Evolutionary conservation across 208 protist genomes (phyloP), one percentile per base, ranked within the genome.

Genomic region (Porcisia hertigi): DNA sequence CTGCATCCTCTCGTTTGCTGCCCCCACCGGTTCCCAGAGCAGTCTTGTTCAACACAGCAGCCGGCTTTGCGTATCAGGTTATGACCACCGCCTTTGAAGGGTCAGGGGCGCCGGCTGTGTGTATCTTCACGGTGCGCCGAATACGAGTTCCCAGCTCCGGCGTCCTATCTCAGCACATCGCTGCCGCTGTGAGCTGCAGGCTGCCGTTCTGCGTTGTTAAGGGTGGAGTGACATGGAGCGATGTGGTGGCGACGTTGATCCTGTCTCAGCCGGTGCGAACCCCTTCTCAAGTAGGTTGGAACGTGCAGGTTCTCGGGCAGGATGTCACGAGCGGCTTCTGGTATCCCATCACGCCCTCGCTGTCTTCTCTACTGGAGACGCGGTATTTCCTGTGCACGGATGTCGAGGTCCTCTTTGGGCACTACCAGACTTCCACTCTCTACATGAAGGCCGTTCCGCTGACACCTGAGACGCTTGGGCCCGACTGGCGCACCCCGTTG

Each of bases 321-420:
- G 79, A 83, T 69, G 60, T 69, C 2, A 11, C 45, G 18, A 75
- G 54, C 30, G 78, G 66, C 34, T 73, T 23, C 11, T 84, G 74
- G 75, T 53, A 52, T 14, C 65, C 70, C 54, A 80, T 80, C 67
- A 84, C 80, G 7, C 80, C 80, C 23, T 43, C 59, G 18, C 71
- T 84, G 23, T 76, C 69, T 64, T 72, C 74, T 3, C 72, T 55
- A 1, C 69, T 80, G 47, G 80, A 84, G 70, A 60, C 72, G 49
- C 74, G 55, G 11, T 80, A 54, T 57, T 84, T 84, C 63, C 70
- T 84, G 55, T 71, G 70, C 23, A 84, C 80, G 39, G 71, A 84
- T 18, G 75, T 84, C 41, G 80, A 84, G 54, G 74, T 84, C 70
- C 59, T 84, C 30, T 84, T 84, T 52, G 47, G 49, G 41, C 60